Percentiles rank a stretch among this genome's conserved stretches.
phyloP scores from a whole-genome alignment of 148 eudicot genomes.

The Camellia granthamiana region DNA sequence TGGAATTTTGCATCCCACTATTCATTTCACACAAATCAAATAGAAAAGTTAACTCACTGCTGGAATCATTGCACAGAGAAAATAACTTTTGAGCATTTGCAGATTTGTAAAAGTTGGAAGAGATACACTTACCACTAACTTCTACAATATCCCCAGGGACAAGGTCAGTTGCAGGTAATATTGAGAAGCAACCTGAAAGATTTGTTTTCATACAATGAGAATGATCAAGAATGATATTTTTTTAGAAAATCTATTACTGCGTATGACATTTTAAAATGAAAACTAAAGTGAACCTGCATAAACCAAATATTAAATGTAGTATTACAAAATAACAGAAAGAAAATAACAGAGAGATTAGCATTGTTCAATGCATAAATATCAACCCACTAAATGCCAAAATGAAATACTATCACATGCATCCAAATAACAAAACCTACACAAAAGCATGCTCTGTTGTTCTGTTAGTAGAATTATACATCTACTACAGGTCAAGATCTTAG shows the following conservation, averaged over 20 bases:
- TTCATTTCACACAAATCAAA: constrained; percentile 18
- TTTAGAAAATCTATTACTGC: neutral
- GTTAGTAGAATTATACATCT: neutral
- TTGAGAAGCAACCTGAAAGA: constrained; percentile 83
- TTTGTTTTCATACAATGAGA: constrained; percentile 15
- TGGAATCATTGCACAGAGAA: neutral
- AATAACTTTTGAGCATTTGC: neutral
- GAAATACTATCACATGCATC: neutral
- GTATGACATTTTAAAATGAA: neutral
- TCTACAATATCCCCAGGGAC: constrained; percentile 99
- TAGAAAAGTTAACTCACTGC: neutral
- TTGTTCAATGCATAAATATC: neutral
- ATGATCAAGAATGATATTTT: neutral
- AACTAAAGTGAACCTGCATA: neutral
- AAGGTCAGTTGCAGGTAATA: constrained; percentile 87
- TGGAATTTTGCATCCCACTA: constrained; percentile 97
- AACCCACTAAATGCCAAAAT: neutral
- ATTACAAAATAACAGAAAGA: neutral
- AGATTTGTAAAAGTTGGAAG: neutral
- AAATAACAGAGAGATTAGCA: neutral
- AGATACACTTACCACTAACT: constrained; percentile 64
- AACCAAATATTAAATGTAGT: neutral
- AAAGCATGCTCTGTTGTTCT: neutral
- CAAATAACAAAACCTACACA: neutral
- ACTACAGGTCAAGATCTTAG: neutral